phyloP scores from a whole-genome alignment of 768 basidiomycete genomes.

The Lanmaoa pseudosensibilis region DNA sequence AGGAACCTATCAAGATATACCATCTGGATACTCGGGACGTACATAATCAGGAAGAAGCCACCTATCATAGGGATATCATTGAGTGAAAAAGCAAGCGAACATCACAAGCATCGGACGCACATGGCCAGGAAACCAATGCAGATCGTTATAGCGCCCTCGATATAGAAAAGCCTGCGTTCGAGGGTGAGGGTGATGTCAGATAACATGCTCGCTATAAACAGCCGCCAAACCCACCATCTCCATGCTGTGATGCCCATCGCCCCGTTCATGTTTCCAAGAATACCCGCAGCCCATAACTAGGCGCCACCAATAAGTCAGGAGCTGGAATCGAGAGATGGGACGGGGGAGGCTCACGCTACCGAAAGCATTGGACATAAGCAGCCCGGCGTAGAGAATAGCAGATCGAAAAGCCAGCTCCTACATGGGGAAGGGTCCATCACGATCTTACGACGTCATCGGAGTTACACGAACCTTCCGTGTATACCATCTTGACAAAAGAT shows the following conservation, averaged over 20 bases:
- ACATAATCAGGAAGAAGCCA: constrained; percentile 64
- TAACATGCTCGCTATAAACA: not conserved
- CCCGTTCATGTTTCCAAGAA: constrained; percentile 68
- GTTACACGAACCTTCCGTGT: constrained; percentile 18
- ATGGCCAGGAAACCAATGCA: constrained; percentile 54
- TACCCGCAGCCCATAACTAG: constrained; percentile 71
- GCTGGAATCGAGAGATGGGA: not conserved
- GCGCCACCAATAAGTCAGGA: not conserved
- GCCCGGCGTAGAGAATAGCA: constrained; percentile 57
- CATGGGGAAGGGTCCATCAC: not conserved
- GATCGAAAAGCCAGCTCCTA: constrained; percentile 66
- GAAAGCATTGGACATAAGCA: constrained; percentile 65
- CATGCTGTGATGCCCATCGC: constrained; percentile 64
- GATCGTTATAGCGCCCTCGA: constrained; percentile 68
- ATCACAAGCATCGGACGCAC: constrained; percentile 29
- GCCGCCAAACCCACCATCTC: constrained; percentile 50
- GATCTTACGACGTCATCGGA: not conserved
- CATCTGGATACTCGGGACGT: constrained; percentile 14
- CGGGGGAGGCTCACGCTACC: constrained; percentile 47
- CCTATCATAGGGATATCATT: constrained; percentile 33
- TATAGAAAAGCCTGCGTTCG: constrained; percentile 63
- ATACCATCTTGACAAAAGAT: constrained; percentile 32
- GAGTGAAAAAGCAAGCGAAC: not conserved
- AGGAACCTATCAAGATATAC: not conserved
- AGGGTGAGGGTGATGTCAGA: not conserved